These are phyloP conservation scores for Madurella fahalii DNA, from an alignment of 2,329 filamentous ascomycete species.

Conservation along the genomic window DNA sequence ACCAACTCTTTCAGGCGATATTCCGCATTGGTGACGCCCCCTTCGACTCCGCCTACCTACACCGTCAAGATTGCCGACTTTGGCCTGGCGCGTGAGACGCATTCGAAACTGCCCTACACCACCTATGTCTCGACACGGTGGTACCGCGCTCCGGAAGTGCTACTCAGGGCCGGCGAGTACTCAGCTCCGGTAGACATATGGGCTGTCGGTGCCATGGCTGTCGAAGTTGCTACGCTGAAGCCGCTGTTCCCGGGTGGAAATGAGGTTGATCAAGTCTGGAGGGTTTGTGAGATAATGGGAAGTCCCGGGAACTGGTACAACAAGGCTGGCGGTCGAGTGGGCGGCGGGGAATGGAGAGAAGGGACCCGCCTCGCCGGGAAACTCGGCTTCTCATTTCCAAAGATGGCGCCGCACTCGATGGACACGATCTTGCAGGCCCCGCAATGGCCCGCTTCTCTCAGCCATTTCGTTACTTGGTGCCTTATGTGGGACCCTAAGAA, in stretches of 20 bases:
- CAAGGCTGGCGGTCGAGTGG: conserved; percentile 79
- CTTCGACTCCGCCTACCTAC: conserved; percentile 88
- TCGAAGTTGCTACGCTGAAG: conserved; percentile 94
- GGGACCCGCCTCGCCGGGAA: conserved; percentile 90
- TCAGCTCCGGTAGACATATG: conserved; percentile 97
- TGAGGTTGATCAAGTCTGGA: conserved; percentile 98
- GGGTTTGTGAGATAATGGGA: conserved; percentile 98
- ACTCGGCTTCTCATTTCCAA: conserved; percentile 96
- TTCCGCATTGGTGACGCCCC: conserved; percentile 87
- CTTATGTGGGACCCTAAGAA: conserved; percentile 97
- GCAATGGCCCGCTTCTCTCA: conserved; percentile 85
- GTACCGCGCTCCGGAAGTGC: conserved; percentile 95
- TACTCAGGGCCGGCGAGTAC: conserved; percentile 91
- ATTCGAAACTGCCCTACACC: conserved; percentile 93
- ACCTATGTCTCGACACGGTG: conserved; percentile 97
- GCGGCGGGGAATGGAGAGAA: conserved; percentile 96
- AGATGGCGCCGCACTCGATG: conserved; percentile 97
- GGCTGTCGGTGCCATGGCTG: conserved; percentile 97
- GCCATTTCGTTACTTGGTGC: conserved; percentile 96
- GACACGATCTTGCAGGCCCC: conserved; percentile 87
- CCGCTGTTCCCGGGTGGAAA: conserved; percentile 96
- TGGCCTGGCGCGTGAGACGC: conserved; percentile 92
- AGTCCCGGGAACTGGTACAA: conserved; percentile 98
- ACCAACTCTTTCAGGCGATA: conserved; percentile 86
- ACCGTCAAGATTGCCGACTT: conserved; percentile 99